Evolutionary conservation across 2,329 filamentous ascomycete genomes (phyloP).

Genomic region (Fusarium sp.): DNA sequence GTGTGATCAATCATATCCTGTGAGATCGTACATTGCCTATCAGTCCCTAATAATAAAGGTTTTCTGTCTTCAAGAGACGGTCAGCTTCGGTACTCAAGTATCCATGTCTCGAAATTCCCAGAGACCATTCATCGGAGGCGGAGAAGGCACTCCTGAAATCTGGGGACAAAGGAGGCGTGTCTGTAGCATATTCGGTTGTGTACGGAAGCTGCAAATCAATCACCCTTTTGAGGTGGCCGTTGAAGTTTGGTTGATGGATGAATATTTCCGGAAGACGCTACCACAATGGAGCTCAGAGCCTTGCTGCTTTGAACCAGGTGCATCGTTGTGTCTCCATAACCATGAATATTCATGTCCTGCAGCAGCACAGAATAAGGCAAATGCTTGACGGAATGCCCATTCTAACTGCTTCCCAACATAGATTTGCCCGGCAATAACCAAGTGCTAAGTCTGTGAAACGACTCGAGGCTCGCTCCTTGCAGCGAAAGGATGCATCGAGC

Average conservation of each 20-base stretch:
- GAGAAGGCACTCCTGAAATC: constrained; percentile 45
- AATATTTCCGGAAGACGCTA: neutral
- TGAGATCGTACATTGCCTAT: constrained; percentile 3
- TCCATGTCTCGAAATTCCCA: constrained; percentile 8
- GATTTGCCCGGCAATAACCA: neutral
- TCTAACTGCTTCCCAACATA: neutral
- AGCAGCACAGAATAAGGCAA: neutral
- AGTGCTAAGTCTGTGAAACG: constrained; percentile 7
- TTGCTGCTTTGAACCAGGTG: neutral
- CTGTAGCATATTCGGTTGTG: constrained; percentile 11
- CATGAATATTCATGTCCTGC: neutral
- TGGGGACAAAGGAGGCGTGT: constrained; percentile 40
- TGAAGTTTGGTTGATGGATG: constrained; percentile 16
- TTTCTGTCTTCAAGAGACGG: constrained; percentile 6
- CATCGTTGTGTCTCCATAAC: neutral
- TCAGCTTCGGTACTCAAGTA: constrained; percentile 25
- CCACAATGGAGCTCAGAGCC: neutral
- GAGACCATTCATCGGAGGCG: constrained; percentile 26
- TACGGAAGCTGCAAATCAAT: constrained; percentile 4
- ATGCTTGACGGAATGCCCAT: neutral
- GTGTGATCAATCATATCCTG: constrained; percentile 7
- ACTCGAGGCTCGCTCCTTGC: neutral
- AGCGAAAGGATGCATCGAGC: constrained; percentile 20
- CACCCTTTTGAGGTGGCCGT: constrained; percentile 13
- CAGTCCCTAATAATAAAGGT: neutral